Conservation (phyloP, 345 rosid species). For the Eucalyptus paniculata region DNA sequence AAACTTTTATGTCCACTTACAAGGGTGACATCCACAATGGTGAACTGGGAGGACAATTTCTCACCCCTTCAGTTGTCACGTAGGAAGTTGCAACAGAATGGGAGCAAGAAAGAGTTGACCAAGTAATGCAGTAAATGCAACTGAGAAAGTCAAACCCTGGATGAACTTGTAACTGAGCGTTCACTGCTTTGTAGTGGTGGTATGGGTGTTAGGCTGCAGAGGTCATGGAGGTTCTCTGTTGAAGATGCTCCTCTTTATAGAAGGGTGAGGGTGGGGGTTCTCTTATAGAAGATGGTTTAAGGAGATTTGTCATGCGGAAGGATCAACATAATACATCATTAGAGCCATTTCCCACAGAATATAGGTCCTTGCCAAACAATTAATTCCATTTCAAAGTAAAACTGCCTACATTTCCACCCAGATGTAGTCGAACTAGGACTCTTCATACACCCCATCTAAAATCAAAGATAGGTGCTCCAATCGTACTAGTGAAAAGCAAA, state of each 20-base stretch:
- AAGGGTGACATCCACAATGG: background rate
- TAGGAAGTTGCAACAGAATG: background rate
- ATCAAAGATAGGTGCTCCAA: background rate
- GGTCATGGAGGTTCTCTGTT: background rate
- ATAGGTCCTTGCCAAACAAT: background rate
- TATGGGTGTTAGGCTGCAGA: background rate
- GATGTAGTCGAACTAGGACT: background rate
- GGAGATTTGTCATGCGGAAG: background rate
- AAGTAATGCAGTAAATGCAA: background rate
- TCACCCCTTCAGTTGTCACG: background rate
- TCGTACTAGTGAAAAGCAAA: background rate
- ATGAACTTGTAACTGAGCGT: background rate
- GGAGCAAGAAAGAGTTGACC: background rate
- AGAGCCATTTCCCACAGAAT: background rate
- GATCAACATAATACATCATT: background rate
- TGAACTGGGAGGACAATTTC: background rate
- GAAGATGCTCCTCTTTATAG: background rate
- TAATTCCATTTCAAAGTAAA: background rate
- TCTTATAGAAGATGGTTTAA: background rate
- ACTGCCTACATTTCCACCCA: background rate
- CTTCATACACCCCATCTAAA: background rate
- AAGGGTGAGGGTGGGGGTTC: background rate
- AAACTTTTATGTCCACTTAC: background rate
- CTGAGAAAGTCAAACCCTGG: background rate
- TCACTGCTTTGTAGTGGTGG: background rate